Evolutionary conservation across 805 yeast genomes (phyloP).

Genomic region (Metschnikowia chrysomelidarum): DNA sequence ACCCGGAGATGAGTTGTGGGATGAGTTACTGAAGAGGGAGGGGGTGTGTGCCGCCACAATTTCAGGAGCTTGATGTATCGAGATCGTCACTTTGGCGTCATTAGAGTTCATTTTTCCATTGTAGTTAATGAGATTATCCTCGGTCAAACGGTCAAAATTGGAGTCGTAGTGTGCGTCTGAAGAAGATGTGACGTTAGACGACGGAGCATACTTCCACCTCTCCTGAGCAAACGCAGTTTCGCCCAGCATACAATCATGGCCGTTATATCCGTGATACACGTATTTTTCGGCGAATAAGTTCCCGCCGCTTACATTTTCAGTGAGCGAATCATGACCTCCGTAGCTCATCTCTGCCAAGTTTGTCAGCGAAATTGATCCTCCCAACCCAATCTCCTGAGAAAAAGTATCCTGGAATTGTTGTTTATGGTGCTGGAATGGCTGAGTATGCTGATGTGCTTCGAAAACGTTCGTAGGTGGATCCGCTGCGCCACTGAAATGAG

Average conservation of each 20-base stretch:
- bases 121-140: slow-evolving; percentile 18
- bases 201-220: neutral
- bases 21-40: slow-evolving; percentile 54
- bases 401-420: slow-evolving; percentile 25
- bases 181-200: neutral
- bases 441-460: too few species aligned
- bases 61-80: slow-evolving; percentile 26
- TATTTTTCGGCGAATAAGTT: neutral
- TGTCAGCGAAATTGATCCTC: slow-evolving; percentile 38
- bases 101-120: slow-evolving; percentile 12
- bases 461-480: slow-evolving; percentile 6
- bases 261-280: slow-evolving; percentile 1
- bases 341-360: slow-evolving; percentile 23
- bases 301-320: neutral
- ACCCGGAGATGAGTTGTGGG: slow-evolving; percentile 30
- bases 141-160: slow-evolving; percentile 15
- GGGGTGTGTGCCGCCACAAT: slow-evolving; percentile 47
- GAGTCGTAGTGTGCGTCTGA: slow-evolving; percentile 1
- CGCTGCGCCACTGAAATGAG: slow-evolving; percentile 25
- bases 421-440: slow-evolving; percentile 1
- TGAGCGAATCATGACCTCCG: neutral
- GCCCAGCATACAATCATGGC: neutral
- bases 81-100: slow-evolving; percentile 17
- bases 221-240: slow-evolving; percentile 2
- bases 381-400: slow-evolving; percentile 37